Conservation (phyloP, 73 alveolate genomes). For the Blepharisma japonicum region DNA sequence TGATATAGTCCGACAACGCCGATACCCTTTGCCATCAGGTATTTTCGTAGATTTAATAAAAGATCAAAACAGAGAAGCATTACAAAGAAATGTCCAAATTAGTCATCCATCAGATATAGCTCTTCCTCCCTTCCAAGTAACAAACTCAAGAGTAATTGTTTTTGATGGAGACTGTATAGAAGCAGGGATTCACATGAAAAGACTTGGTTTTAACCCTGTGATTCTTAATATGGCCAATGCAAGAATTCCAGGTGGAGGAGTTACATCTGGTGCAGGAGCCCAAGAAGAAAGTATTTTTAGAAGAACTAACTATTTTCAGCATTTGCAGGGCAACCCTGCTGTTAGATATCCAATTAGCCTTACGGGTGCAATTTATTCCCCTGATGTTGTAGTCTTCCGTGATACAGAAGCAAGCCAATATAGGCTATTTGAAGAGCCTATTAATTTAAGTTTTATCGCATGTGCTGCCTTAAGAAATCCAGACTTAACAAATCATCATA, state of each 20-base stretch:
- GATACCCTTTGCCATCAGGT: neutral
- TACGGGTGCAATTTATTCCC: neutral
- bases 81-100: slow-evolving; percentile 30
- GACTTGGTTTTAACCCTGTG: slow-evolving; percentile 43
- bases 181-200: slow-evolving; percentile 37
- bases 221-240: slow-evolving; percentile 43
- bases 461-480: slow-evolving; percentile 20
- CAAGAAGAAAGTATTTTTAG: slow-evolving; percentile 48
- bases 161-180: slow-evolving; percentile 34
- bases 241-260: slow-evolving; percentile 59
- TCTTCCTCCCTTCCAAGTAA: slow-evolving; percentile 49
- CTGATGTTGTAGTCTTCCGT: neutral
- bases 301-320: slow-evolving; percentile 40
- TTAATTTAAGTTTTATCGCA: neutral
- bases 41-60: slow-evolving; percentile 38
- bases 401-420: slow-evolving; percentile 6
- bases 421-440: neutral
- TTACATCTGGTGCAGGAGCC: slow-evolving; percentile 69
- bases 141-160: slow-evolving; percentile 48
- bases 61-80: neutral
- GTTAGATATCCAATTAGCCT: neutral
- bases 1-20: neutral
- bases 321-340: slow-evolving; percentile 47
- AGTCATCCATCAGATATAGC: slow-evolving; percentile 36
- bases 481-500: neutral